Evolutionary conservation across 805 yeast genomes (phyloP), one percentile per base, ranked within the genome.

Genomic region (Starmerella bombi): DNA sequence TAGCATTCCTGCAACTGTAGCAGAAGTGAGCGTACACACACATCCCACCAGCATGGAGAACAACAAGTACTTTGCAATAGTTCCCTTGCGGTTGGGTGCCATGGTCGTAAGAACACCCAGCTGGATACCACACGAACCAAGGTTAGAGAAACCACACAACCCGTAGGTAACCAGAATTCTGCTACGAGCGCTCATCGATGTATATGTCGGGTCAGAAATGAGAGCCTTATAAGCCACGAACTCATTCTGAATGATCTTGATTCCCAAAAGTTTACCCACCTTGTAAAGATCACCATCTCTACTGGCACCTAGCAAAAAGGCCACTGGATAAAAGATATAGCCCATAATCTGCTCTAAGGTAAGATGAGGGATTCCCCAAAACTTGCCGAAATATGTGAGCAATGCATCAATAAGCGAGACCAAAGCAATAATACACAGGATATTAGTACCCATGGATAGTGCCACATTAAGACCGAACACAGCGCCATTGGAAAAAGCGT

Each of bases 1-100:
- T 20, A 73, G 72, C 80, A 74, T 74, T 22, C 76, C 77, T 6
- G 80, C 78, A 43, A 71, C 70, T 39, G 72, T 69, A 22, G 78
- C 77, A 3, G 75, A 67, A 2, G 70, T 58, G 43, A 70, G 59
- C 14, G 80, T 75, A 18, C 76, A 61, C 42, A 71, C 60, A 41
- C 67, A 65, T 5, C 80, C 80, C 17, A 70, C 59, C 28, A 70
- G 42, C 50, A 75, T 64, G 3, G 78, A 67, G 30, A 74, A 65
- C 25, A 65, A 41, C 40, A 72, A 67, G 46, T 67, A 53, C 37
- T 57, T 43, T 7, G 77, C 60, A 41, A 74, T 64, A 30, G 70
- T 71, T 37, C 62, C 67, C 29, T 70, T 59, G 48, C 67, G 64
- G 32, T 60, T 59, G 32, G 75, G 74, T 29, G 77, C 74, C 51